Base-by-base conservation (phyloP, 192 early-diverging fungal genomes). In the Entophlyctis helioformis region DNA sequence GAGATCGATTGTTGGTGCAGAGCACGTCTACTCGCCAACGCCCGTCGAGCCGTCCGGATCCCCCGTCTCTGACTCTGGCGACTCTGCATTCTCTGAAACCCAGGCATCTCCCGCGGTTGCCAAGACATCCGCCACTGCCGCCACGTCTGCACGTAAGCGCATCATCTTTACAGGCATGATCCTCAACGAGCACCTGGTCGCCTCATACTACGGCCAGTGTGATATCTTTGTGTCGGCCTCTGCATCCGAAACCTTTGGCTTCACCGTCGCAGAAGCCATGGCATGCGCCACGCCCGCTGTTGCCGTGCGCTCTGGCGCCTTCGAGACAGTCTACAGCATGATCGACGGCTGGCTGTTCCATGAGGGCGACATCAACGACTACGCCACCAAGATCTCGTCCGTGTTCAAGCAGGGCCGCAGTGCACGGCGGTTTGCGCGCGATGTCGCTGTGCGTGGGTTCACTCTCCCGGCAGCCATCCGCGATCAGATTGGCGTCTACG, bases 321-420 rank as follows among this genome's bases (percentile, higher is more conserved):
- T 73, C 39, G 13, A 35, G 20, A 50, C 24, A 0, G 63, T 73
- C 46, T 73, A 66, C 46, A 38, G 57, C 10, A 51, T 61, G 56
- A 66, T 73, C 44, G 48, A 64, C 43, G 59, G 59, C 4, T 70
- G 66, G 66, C 70, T 73, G 71, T 73, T 63, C 54, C 54, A 65
- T 13, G 50, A 59, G 34, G 55, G 50, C 12, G 52, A 72, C 54
- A 37, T 38, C 10, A 51, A 64, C n/a, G 63, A 58, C 47, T 72
- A 56, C 35, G 66, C 49, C 24, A 46, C 40, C 2, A 46, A 62
- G 27, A 36, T 60, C 10, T 38, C 37, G 21, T 21, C 29, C 12
- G 51, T 54, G 38, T 37, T 56, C 3, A 12, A 13, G 32, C 39
- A 57, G 19, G 57, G 45, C 12, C 10, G 23, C 20, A 19, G 34